Conservation (phyloP, 2,329 filamentous ascomycete genomes). For the Phialophora tarda region DNA sequence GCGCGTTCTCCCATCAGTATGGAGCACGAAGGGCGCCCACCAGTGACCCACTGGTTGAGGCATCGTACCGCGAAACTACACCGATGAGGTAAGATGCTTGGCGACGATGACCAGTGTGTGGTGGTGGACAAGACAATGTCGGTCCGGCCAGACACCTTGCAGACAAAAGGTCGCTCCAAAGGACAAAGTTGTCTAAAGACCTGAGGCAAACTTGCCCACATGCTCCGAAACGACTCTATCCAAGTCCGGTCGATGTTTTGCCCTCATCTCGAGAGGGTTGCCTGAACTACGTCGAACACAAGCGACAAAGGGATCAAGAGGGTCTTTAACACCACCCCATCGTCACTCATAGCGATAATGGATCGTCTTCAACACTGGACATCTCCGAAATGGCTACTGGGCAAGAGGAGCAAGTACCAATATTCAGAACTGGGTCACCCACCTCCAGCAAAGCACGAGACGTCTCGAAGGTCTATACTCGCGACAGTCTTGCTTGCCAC, state of each 20-base stretch:
- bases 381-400: background rate
- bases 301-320: too few species aligned
- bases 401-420: background rate
- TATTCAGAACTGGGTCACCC: background rate
- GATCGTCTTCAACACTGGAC: background rate
- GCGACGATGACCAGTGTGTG: too few species aligned
- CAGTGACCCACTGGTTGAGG: too few species aligned
- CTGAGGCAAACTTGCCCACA: background rate
- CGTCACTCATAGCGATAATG: background rate
- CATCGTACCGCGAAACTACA: too few species aligned
- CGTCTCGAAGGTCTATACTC: background rate
- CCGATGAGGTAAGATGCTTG: too few species aligned
- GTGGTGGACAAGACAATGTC: background rate
- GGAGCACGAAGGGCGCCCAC: too few species aligned
- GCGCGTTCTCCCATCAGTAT: too few species aligned
- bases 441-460: background rate
- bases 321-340: too few species aligned
- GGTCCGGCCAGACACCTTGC: background rate
- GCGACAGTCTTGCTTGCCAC: background rate
- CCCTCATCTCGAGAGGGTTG: background rate
- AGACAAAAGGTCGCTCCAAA: background rate
- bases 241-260: background rate
- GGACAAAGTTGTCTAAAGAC: background rate
- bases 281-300: background rate
- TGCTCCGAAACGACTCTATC: background rate